phyloP scores from a whole-genome alignment of 1,139 yeast genomes.

The Candida tropicalis region DNA sequence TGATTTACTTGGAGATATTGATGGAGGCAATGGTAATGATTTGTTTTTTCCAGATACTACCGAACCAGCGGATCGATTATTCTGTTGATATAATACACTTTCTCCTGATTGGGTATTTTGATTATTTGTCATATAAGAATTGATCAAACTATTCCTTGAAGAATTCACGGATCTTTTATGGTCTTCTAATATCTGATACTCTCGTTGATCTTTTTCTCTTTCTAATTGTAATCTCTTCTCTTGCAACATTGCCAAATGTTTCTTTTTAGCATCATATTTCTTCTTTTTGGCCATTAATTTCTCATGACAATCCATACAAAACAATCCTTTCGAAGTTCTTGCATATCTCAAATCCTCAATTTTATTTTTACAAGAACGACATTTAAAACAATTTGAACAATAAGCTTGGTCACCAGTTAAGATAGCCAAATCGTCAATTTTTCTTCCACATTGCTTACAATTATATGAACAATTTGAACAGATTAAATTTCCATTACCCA shows the following conservation, averaged over 20 bases:
- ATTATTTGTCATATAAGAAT: constrained; percentile 15
- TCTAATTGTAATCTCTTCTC: constrained; percentile 14
- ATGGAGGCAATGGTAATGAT: constrained; percentile 35
- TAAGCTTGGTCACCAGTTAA: constrained; percentile 94
- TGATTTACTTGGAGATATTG: constrained; percentile 1
- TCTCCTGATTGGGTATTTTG: constrained; percentile 7
- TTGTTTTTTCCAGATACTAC: constrained; percentile 28
- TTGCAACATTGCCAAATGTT: constrained; percentile 25
- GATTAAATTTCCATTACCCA: constrained; percentile 90
- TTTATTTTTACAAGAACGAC: constrained; percentile 85
- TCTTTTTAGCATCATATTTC: constrained; percentile 51
- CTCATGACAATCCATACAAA: constrained; percentile 93
- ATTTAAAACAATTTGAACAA: constrained; percentile 87
- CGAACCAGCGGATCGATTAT: constrained; percentile 18
- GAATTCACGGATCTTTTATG: constrained; percentile 12
- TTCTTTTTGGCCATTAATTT: constrained; percentile 71
- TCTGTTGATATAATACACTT: constrained; percentile 12
- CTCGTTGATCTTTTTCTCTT: constrained; percentile 12
- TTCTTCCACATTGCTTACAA: constrained; percentile 84
- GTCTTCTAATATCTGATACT: constrained; percentile 10
- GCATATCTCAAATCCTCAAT: constrained; percentile 93
- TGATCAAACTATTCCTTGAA: constrained; percentile 17
- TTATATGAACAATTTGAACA: constrained; percentile 90
- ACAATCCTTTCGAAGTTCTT: constrained; percentile 88
- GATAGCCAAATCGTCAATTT: constrained; percentile 95